Evolutionary conservation across 116 monocot species (phyloP).

Genomic region (Phalaenopsis hybrid): DNA sequence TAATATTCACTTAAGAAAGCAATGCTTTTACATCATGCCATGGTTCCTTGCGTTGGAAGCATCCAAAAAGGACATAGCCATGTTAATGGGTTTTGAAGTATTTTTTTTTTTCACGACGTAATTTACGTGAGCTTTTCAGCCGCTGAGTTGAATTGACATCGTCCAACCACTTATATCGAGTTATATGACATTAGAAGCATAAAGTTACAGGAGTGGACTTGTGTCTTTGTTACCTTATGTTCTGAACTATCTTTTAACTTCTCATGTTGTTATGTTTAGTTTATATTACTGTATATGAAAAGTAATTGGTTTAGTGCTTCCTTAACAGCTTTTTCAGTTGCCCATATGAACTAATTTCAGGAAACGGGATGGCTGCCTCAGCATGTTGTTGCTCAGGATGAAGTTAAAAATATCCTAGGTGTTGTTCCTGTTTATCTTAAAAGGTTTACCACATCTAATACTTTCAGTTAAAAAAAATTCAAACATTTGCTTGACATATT

Average conservation of each 20-base stretch:
- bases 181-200: neutral
- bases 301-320: neutral
- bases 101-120: too few relatives aligned
- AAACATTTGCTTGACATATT: neutral
- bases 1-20: too few relatives aligned
- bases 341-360: constrained; percentile 38
- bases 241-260: neutral
- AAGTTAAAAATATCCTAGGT: constrained; percentile 73
- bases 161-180: neutral
- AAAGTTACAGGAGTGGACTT: too few relatives aligned
- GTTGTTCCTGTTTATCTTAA: constrained; percentile 99
- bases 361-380: constrained; percentile 96
- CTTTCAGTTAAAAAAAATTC: neutral
- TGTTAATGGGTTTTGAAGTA: too few relatives aligned
- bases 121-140: neutral
- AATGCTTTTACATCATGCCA: too few relatives aligned
- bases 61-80: too few relatives aligned
- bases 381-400: constrained; percentile 89
- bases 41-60: too few relatives aligned
- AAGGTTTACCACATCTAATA: constrained; percentile 55
- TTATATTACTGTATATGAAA: neutral
- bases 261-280: neutral
- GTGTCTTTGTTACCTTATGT: neutral
- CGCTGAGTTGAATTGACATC: neutral
- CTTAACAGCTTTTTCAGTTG: neutral